Conservation (phyloP, 306 rosid genomes). For the Acacia acuminata region DNA sequence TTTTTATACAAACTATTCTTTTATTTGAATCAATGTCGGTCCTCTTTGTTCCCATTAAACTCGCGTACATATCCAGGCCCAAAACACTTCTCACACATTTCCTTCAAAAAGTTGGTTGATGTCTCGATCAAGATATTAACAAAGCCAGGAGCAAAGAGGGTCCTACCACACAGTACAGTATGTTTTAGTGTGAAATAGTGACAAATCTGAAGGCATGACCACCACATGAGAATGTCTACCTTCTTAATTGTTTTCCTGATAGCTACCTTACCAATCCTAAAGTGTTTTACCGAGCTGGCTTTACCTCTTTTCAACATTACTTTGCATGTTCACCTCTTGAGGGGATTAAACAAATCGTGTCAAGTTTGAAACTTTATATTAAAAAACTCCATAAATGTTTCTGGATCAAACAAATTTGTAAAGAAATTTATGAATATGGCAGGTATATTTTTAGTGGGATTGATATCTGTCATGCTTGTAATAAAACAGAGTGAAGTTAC, state of each 20-base stretch:
- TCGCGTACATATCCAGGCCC: not conserved
- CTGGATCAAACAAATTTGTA: not conserved
- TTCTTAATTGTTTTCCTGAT: not conserved
- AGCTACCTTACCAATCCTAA: not conserved
- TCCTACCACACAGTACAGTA: slow-evolving; percentile 5
- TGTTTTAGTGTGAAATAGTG: slow-evolving; percentile 9
- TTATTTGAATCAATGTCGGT: not conserved
- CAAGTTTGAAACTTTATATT: not conserved
- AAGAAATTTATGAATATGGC: not conserved
- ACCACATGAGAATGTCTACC: slow-evolving; percentile 12
- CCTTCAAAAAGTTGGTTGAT: not conserved
- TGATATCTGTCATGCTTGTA: not conserved
- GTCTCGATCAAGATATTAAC: not conserved
- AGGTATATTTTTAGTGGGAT: not conserved
- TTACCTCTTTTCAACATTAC: not conserved
- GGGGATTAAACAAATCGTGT: not conserved
- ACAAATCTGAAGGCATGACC: slow-evolving; percentile 22
- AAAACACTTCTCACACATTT: not conserved
- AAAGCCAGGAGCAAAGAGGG: not conserved
- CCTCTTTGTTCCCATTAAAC: not conserved
- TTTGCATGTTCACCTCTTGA: not conserved
- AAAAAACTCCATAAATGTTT: not conserved
- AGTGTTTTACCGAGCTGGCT: not conserved
- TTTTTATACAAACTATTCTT: too few relatives aligned
- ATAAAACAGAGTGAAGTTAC: not conserved